Conservation (phyloP, 495 filamentous ascomycete species). For the Xylaria scruposa region DNA sequence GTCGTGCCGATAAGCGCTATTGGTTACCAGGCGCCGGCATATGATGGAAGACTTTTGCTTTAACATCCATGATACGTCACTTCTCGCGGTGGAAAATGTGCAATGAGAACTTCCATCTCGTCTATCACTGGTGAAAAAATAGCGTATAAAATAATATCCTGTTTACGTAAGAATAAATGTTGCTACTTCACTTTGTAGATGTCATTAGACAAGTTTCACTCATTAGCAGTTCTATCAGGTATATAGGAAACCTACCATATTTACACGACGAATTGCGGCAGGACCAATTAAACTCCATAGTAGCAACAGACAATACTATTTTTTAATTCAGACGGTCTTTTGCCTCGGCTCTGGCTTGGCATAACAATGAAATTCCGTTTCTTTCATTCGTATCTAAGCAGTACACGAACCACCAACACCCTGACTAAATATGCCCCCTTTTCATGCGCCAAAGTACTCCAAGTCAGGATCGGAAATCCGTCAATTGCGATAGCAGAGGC, state of each 20-base stretch:
- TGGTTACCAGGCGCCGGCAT: neutral
- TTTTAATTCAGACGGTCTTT: neutral
- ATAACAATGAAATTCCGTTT: neutral
- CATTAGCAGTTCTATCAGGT: neutral
- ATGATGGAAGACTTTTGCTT: too few species aligned
- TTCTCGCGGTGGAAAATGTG: too few species aligned
- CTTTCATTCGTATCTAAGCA: neutral
- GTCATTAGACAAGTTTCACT: neutral
- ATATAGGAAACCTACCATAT: neutral
- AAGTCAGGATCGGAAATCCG: neutral
- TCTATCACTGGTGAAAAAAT: neutral
- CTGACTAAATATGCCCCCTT: too few species aligned
- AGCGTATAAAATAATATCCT: neutral
- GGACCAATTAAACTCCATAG: neutral
- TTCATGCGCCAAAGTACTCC: neutral
- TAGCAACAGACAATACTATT: neutral
- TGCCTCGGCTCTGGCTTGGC: neutral
- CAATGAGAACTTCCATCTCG: neutral
- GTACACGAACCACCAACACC: neutral
- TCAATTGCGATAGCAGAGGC: neutral
- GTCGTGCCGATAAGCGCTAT: slow-evolving; percentile 3
- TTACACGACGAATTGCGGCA: neutral
- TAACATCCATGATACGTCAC: too few species aligned
- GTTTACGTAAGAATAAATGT: neutral
- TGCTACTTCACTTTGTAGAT: neutral